Base-by-base conservation (phyloP, 176 grass and related monocot species). In the Oropetium thomaeum region DNA sequence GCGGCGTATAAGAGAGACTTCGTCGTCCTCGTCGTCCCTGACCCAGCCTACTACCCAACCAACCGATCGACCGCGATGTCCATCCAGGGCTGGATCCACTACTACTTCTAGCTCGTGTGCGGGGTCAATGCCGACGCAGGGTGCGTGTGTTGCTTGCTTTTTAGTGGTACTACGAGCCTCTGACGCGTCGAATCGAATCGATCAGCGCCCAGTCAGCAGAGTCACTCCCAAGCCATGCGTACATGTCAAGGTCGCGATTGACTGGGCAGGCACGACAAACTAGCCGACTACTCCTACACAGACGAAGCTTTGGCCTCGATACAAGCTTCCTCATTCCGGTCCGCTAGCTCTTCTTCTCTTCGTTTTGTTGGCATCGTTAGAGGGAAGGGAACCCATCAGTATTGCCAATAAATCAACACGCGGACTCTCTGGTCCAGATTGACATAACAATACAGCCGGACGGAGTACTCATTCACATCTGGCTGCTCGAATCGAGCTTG, bases 11-110 rank as follows among this genome's bases (percentile, higher is more conserved):
- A n/a, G n/a, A n/a, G n/a, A n/a, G n/a, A n/a, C n/a, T n/a, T n/a
- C n/a, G n/a, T n/a, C n/a, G n/a, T n/a, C n/a, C 29, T 31, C 54
- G 58, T 76, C 73, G 58, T 76, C 40, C 73, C 73, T n/a, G n/a
- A n/a, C n/a, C n/a, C n/a, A n/a, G n/a, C n/a, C n/a, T n/a, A n/a
- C n/a, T n/a, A n/a, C n/a, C n/a, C n/a, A n/a, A n/a, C n/a, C n/a
- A n/a, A n/a, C n/a, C n/a, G n/a, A n/a, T n/a, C n/a, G n/a, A n/a
- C n/a, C n/a, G n/a, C n/a, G n/a, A n/a, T n/a, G n/a, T n/a, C n/a
- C n/a, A n/a, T n/a, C n/a, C n/a, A n/a, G n/a, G n/a, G n/a, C n/a
- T n/a, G n/a, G n/a, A n/a, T n/a, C n/a, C n/a, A n/a, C n/a, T n/a
- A n/a, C n/a, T n/a, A n/a, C n/a, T n/a, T n/a, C n/a, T n/a, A n/a